Conservation (phyloP, 805 yeast species). For the Ascoidea tarda region DNA sequence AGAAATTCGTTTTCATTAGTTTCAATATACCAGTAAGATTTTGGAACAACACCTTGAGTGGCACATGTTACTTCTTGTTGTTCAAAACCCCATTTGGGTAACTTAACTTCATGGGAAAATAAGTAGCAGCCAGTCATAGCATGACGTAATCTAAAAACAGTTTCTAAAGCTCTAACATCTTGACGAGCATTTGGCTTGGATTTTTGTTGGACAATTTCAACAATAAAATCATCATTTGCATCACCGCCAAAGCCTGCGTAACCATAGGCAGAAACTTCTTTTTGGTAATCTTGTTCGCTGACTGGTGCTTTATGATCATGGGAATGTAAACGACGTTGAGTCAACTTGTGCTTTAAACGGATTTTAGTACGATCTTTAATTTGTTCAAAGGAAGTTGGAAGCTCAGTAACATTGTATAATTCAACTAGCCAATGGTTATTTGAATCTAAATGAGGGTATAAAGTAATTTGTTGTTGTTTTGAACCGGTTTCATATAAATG, state of each 20-base stretch:
- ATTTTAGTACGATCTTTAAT: constrained; percentile 57
- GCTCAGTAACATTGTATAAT: constrained; percentile 42
- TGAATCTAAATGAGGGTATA: constrained; percentile 64
- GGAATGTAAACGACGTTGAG: constrained; percentile 62
- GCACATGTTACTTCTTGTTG: constrained; percentile 83
- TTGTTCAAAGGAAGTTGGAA: constrained; percentile 44
- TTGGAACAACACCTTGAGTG: constrained; percentile 43
- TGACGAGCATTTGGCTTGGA: constrained; percentile 40
- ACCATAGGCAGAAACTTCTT: constrained; percentile 70
- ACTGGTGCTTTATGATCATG: constrained; percentile 77
- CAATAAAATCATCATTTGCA: constrained; percentile 70
- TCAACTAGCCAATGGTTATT: constrained; percentile 67
- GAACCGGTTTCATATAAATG: constrained; percentile 66
- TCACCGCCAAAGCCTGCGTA: constrained; percentile 67
- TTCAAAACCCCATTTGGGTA: constrained; percentile 75
- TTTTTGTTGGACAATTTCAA: constrained; percentile 48
- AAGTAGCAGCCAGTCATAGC: constrained; percentile 69
- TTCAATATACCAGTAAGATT: constrained; percentile 65
- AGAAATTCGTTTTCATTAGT: constrained; percentile 40
- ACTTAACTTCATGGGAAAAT: constrained; percentile 60
- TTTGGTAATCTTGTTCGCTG: constrained; percentile 67
- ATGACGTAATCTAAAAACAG: constrained; percentile 62
- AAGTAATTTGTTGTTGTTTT: constrained; percentile 69
- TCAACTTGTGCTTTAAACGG: constrained; percentile 43
- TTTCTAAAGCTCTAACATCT: constrained; percentile 47